Evolutionary conservation across 768 basidiomycete genomes (phyloP).

Genomic region (Sutorius australiensis): DNA sequence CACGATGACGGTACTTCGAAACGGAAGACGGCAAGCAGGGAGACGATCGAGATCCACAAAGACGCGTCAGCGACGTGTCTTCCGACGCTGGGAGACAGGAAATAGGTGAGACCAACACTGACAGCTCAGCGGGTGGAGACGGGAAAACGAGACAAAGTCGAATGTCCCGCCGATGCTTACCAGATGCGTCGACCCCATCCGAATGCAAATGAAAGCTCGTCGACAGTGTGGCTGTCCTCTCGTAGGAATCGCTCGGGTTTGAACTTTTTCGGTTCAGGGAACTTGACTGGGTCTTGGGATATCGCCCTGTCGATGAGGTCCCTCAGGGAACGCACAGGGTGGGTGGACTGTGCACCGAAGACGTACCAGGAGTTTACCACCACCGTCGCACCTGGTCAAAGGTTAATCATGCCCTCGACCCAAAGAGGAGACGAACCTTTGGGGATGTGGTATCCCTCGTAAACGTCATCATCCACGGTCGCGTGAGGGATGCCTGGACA

Average conservation of each 20-base stretch:
- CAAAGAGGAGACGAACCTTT: conserved; percentile 33
- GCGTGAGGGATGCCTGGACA: conserved; percentile 29
- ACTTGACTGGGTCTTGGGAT: conserved; percentile 34
- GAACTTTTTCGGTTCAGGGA: conserved; percentile 37
- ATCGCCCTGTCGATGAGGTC: conserved; percentile 26
- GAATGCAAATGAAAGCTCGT: conserved; percentile 22
- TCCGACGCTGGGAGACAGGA: conserved; percentile 35
- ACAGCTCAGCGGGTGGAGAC: no score
- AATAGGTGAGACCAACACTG: not conserved
- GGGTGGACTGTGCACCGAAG: not conserved
- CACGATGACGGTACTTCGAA: conserved; percentile 12
- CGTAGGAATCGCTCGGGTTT: conserved; percentile 36
- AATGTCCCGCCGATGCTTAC: not conserved
- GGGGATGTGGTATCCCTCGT: conserved; percentile 49
- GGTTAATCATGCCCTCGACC: not conserved
- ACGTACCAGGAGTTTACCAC: conserved; percentile 20
- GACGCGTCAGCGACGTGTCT: conserved; percentile 39
- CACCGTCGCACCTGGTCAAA: conserved; percentile 17
- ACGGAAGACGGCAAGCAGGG: conserved; percentile 17
- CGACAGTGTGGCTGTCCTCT: not conserved
- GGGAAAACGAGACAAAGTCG: not conserved
- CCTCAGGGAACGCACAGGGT: not conserved
- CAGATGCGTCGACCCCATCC: conserved; percentile 43
- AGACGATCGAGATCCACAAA: conserved; percentile 28
- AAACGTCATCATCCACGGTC: conserved; percentile 38